Evolutionary conservation across 1,284 basidiomycete species (phyloP).

Genomic region (Austroboletus novae-zelandiae): DNA sequence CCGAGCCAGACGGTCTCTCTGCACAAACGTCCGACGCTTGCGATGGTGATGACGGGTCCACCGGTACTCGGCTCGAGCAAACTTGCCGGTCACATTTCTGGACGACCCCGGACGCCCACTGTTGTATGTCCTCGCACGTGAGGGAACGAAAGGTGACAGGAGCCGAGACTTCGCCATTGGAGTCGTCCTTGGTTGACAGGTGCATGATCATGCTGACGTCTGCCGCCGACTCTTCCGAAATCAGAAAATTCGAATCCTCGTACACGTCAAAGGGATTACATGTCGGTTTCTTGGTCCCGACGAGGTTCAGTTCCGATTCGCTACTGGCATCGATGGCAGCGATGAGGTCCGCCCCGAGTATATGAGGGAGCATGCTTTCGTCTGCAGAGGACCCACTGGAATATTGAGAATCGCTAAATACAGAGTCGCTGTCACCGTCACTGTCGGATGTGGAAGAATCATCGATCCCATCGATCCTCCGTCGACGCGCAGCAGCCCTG

Average conservation of each 20-base stretch:
- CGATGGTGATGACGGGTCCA: conserved; percentile 24
- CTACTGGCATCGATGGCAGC: conserved; percentile 30
- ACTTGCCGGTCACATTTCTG: conserved; percentile 25
- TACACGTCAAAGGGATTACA: neutral
- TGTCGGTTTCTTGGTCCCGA: neutral
- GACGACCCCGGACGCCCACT: conserved; percentile 26
- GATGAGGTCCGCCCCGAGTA: conserved; percentile 28
- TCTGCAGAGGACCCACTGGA: conserved; percentile 24
- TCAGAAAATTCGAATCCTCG: conserved; percentile 6
- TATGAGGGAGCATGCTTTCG: conserved; percentile 22
- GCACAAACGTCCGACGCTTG: conserved; percentile 30
- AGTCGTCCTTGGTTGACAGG: conserved; percentile 14
- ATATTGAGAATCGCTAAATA: conserved; percentile 17
- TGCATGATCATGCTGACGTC: conserved; percentile 27
- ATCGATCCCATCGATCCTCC: neutral
- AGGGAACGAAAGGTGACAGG: conserved; percentile 14
- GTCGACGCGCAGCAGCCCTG: conserved; percentile 4
- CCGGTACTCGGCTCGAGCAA: conserved; percentile 6
- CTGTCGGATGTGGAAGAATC: conserved; percentile 10
- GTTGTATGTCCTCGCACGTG: conserved; percentile 25
- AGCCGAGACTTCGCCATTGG: conserved; percentile 7
- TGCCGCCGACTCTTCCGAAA: conserved; percentile 19
- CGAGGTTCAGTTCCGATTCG: conserved; percentile 23
- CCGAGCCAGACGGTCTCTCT: conserved; percentile 24
- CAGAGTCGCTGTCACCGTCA: conserved; percentile 15